Base-by-base conservation (phyloP, 2,329 filamentous ascomycete genomes). In the Fusarium continuum region DNA sequence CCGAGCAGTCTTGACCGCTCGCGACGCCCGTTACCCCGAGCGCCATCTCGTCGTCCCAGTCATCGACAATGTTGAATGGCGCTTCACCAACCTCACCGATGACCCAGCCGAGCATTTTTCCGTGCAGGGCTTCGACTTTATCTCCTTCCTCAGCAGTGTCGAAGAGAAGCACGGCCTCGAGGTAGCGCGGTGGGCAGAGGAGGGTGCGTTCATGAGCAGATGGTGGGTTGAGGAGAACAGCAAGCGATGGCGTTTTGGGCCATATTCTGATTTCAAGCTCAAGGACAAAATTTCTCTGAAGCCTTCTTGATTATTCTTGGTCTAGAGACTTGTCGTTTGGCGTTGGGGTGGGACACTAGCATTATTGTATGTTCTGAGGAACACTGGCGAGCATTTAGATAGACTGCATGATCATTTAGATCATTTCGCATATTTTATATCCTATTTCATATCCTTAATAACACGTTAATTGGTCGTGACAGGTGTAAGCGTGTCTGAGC, bases 191-290 rank as follows among this genome's bases (percentile, higher is more conserved):
- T 75, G 74, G 74, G 69, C 65, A 7, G 71, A 76, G 35, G 72
- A 73, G 40, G 75, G 70, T 0, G 69, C 73, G 6, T 73, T 72
- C 5, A 63, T 75, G 10, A 68, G 69, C 4, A 64, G 72, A 3
- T 76, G 75, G 73, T 77, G 72, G 71, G 67, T 73, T 6, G 68
- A 75, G 23, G 74, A 76, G 36, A 75, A 76, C 44, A 65, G 64
- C 28, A 75, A 72, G 54, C 70, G 73, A 54, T 76, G 73, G 68
- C 73, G 71, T 34, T 74, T 70, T 57, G 67, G 56, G 9, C 25
- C 47, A 17, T 61, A 64, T 20, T n/a, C n/a, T n/a, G n/a, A n/a
- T n/a, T n/a, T n/a, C n/a, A n/a, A n/a, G n/a, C n/a, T n/a, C n/a
- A n/a, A n/a, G n/a, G n/a, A n/a, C n/a, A n/a, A n/a, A n/a, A n/a